Evolutionary conservation across 768 basidiomycete species (phyloP), one percentile per base, ranked within the genome.

Genomic region (Boletellus ananas): DNA sequence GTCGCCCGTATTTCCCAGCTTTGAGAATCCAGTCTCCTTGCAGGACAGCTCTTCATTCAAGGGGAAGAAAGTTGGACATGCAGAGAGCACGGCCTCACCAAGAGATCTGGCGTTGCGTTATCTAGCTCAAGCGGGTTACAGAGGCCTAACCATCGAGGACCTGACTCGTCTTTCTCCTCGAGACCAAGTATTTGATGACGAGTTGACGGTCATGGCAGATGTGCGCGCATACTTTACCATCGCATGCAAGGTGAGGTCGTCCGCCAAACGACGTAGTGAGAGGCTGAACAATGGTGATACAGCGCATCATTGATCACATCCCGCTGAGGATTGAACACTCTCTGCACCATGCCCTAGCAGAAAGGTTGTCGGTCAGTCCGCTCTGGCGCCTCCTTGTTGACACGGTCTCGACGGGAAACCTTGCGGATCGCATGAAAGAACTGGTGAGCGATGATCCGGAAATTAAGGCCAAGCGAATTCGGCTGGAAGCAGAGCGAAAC

Each of bases 301-400:
- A 85, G 83, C 76, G 80, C 10, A 68, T 80, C 55, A 73, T 81
- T 33, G 84, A 85, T 50, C 65, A 74, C 34, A 44, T 83, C 18
- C 81, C 83, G 1, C 59, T 76, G 9, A 69, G 66, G 37, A 79
- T 81, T 33, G 77, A 80, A 50, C 72, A 70, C 18, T 60, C 67
- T 8, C 66, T 81, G 27, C 70, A 79, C 39, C 69, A 72, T 34
- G 60, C 66, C 10, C 64, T 79, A 12, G 70, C 68, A 0, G 53
- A 62, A 0, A 61, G 50, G 17, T 54, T 79, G 35, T 70, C 72
- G 9, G 50, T 60, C 18, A 63, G 58, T 14, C 63, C 85, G 8
- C 51, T 74, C 29, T 51, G 59, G 23, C 58, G 63, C 34, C 61
- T 76, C n/a, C 46, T 75, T 3, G 45, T 3, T 13, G 61, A 61